These are phyloP conservation scores for Vaccinium myrtillus DNA, from an alignment of 148 eudicot species.

Conservation along the genomic window DNA sequence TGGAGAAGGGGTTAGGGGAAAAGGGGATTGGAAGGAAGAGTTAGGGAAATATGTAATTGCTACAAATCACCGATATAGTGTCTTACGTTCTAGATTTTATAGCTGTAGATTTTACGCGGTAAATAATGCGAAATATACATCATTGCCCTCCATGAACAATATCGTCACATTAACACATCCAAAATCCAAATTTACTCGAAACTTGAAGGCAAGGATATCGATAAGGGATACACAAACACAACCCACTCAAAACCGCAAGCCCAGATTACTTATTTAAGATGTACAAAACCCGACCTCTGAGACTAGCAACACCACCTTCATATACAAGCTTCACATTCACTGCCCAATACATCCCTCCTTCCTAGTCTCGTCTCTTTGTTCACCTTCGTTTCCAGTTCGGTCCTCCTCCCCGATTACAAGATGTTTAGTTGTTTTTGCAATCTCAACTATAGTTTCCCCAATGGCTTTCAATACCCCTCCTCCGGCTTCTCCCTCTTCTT, in stretches of 20 bases:
- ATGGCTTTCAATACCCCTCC: slow-evolving; percentile 41
- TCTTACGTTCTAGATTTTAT: too few species aligned
- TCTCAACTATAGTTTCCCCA: slow-evolving; percentile 50
- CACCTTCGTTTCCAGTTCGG: background rate
- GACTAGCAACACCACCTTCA: background rate
- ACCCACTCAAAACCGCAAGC: background rate
- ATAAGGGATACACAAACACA: background rate
- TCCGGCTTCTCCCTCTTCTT: background rate
- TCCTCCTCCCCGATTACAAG: slow-evolving; percentile 32
- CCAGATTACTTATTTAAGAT: background rate
- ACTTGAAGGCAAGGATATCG: background rate
- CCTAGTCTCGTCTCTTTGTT: background rate
- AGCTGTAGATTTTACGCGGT: too few species aligned
- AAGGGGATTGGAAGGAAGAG: too few species aligned
- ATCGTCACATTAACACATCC: background rate
- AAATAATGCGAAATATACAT: too few species aligned
- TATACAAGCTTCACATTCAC: background rate
- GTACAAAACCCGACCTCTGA: background rate
- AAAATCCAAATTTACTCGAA: background rate
- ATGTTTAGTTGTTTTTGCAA: slow-evolving; percentile 44
- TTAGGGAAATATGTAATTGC: too few species aligned
- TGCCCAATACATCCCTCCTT: background rate
- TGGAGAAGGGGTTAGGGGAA: too few species aligned
- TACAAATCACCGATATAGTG: too few species aligned
- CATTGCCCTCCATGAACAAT: background rate